phyloP scores from a whole-genome alignment of 352 stramenopile species.

The Phytopythium montanum region DNA sequence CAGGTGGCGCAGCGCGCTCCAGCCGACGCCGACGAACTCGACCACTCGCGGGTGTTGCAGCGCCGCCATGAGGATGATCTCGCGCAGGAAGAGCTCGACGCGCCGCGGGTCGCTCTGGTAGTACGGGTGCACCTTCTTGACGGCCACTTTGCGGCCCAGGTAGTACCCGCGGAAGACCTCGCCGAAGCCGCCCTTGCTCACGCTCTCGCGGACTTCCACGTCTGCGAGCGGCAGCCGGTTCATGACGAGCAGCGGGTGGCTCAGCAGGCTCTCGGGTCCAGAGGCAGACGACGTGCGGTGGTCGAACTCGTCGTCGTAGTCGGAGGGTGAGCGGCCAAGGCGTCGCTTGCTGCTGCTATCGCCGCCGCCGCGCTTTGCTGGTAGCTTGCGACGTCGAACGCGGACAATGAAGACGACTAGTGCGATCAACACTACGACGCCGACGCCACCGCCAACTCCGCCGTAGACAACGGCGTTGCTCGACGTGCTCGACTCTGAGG shows the following conservation, averaged over 20 bases:
- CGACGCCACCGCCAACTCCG: conserved; percentile 3
- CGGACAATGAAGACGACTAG: neutral
- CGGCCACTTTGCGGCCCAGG: conserved; percentile 29
- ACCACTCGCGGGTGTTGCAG: conserved; percentile 58
- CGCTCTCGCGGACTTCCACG: conserved; percentile 13
- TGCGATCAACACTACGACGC: neutral
- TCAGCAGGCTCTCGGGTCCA: conserved; percentile 9
- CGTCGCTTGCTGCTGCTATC: neutral
- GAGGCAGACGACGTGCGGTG: conserved; percentile 3
- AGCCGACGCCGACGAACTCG: conserved; percentile 60
- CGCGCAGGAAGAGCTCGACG: conserved; percentile 49
- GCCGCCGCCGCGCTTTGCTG: neutral
- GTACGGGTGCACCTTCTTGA: conserved; percentile 42
- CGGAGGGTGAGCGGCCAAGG: neutral
- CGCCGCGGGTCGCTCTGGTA: conserved; percentile 25
- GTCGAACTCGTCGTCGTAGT: conserved; percentile 4
- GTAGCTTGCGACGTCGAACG: neutral
- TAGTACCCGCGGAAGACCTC: conserved; percentile 39
- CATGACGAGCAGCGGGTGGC: conserved; percentile 26
- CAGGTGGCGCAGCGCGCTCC: conserved; percentile 42
- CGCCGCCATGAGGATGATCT: conserved; percentile 52
- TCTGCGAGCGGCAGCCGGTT: conserved; percentile 21
- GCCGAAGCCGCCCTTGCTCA: conserved; percentile 39
- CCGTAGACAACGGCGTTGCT: neutral
- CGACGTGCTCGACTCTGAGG: neutral